Conservation (phyloP, 768 basidiomycete species). For the Ramaria sp. region DNA sequence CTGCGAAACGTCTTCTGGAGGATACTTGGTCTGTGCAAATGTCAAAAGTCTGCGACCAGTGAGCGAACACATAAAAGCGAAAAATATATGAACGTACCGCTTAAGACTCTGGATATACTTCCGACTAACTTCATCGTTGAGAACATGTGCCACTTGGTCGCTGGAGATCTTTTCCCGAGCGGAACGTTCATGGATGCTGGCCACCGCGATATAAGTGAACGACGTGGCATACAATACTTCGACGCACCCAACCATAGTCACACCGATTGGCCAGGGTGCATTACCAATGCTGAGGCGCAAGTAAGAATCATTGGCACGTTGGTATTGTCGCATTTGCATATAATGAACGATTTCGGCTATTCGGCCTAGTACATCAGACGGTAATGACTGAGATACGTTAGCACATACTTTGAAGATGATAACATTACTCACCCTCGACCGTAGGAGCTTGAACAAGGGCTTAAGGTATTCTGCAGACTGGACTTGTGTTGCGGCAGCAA, state of each 20-base stretch:
- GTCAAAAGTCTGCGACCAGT: conserved; percentile 77
- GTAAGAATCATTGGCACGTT: conserved; percentile 94
- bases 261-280: conserved; percentile 99
- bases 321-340: conserved; percentile 95
- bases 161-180: conserved; percentile 97
- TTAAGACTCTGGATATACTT: conserved; percentile 99
- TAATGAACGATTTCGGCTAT: conserved; percentile 92
- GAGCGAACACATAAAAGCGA: too few species aligned
- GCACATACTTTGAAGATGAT: not conserved
- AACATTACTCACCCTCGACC: conserved; percentile 61
- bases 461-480: conserved; percentile 96
- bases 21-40: conserved; percentile 93
- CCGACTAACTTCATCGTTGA: conserved; percentile 97
- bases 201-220: not conserved
- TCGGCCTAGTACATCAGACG: conserved; percentile 71
- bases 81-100: conserved; percentile 42
- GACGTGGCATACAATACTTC: not conserved
- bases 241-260: conserved; percentile 95
- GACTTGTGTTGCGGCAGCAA: conserved; percentile 90
- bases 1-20: conserved; percentile 84
- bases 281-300: conserved; percentile 95
- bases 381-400: conserved; percentile 45
- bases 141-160: conserved; percentile 93
- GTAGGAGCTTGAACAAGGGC: conserved; percentile 84
- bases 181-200: conserved; percentile 91